phyloP scores from a whole-genome alignment of 1,284 basidiomycete species.

The Fomitiporia mediterranea region DNA sequence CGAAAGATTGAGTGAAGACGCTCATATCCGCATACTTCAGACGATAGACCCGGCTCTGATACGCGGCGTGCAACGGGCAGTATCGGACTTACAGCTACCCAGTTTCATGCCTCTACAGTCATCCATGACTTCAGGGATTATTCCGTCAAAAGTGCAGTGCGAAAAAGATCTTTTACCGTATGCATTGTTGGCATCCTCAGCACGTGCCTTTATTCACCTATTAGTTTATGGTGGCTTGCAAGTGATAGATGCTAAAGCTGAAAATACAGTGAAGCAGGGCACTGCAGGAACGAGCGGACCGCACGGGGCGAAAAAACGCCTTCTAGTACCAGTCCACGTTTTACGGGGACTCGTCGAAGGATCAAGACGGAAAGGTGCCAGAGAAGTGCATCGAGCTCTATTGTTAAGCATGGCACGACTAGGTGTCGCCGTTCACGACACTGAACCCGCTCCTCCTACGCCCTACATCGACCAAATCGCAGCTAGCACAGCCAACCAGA shows the following conservation, averaged over 20 bases:
- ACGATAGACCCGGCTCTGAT: constrained; percentile 11
- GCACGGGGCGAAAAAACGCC: neutral
- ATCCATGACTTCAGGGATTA: neutral
- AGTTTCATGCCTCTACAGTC: neutral
- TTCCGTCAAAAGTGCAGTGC: neutral
- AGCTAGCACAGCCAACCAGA: no score
- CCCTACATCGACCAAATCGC: no score
- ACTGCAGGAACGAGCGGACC: neutral
- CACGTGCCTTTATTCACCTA: constrained; percentile 4
- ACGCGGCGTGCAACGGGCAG: constrained; percentile 2
- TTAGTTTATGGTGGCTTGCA: constrained; percentile 10
- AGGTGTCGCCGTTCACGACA: constrained; percentile 7
- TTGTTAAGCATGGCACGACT: constrained; percentile 10
- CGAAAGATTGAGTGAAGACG: neutral
- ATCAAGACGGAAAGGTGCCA: neutral
- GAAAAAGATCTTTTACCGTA: constrained; percentile 7
- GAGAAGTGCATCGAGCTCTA: neutral
- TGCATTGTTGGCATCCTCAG: constrained; percentile 9
- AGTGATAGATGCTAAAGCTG: neutral
- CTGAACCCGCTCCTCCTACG: neutral
- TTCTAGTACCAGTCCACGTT: constrained; percentile 17
- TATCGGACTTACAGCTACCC: neutral
- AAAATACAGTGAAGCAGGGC: neutral
- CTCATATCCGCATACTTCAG: neutral
- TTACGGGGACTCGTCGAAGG: constrained; percentile 13